phyloP scores from a whole-genome alignment of 73 alveolate genomes.

The Diophrys sp. region DNA sequence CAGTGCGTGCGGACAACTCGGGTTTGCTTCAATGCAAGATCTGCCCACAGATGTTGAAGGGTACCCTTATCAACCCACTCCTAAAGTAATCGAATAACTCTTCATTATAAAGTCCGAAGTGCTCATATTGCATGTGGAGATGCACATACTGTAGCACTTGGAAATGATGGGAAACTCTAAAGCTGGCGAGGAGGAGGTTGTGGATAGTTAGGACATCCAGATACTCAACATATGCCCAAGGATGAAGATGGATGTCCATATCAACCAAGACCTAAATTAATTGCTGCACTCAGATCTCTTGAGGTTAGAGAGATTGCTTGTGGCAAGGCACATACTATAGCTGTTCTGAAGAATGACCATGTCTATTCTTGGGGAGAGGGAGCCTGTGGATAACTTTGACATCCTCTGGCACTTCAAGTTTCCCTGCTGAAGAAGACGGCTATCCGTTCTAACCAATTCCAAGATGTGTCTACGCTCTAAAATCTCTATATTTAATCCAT shows the following conservation, averaged over 20 bases:
- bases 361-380: constrained; percentile 90
- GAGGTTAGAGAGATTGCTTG: constrained; percentile 73
- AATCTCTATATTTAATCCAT: constrained; percentile 39
- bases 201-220: constrained; percentile 93
- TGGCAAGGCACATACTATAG: constrained; percentile 87
- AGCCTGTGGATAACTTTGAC: constrained; percentile 93
- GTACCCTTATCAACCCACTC: constrained; percentile 93
- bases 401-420: constrained; percentile 80
- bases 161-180: constrained; percentile 82
- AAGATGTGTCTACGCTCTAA: constrained; percentile 71
- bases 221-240: constrained; percentile 80
- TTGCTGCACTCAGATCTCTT: constrained; percentile 53
- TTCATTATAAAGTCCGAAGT: constrained; percentile 5
- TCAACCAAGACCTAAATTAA: constrained; percentile 82
- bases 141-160: constrained; percentile 93
- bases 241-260: constrained; percentile 90
- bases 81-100: constrained; percentile 68
- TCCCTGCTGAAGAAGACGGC: constrained; percentile 85
- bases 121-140: constrained; percentile 93
- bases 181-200: constrained; percentile 97
- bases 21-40: constrained; percentile 64
- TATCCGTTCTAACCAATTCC: constrained; percentile 89
- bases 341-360: constrained; percentile 77
- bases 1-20: constrained; percentile 74
- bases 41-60: constrained; percentile 85